Conservation (phyloP, 2,329 filamentous ascomycete genomes). For the Fusarium oligoseptatum region DNA sequence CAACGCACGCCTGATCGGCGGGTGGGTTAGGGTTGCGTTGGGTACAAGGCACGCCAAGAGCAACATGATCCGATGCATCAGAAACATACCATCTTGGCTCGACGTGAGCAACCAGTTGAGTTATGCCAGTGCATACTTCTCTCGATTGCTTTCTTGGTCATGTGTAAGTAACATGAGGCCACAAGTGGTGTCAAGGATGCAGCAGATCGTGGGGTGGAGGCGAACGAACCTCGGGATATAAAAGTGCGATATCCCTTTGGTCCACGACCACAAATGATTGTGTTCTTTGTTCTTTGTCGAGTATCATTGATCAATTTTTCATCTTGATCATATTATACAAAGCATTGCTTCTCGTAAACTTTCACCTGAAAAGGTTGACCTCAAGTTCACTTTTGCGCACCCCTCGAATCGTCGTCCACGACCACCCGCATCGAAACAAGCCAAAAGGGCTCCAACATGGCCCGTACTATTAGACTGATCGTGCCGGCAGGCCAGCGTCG, state of each 20-base stretch:
- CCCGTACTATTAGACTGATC: neutral
- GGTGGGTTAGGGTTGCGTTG: constrained; percentile 10
- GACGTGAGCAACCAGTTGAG: neutral
- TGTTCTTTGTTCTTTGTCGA: neutral
- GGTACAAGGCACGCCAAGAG: constrained; percentile 34
- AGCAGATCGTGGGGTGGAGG: constrained; percentile 12
- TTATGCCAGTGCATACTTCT: neutral
- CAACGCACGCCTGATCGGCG: neutral
- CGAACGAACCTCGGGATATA: constrained; percentile 14
- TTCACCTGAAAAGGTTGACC: neutral
- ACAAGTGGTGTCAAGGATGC: constrained; percentile 17
- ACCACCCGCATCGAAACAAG: neutral
- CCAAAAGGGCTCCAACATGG: constrained; percentile 7
- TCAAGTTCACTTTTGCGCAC: neutral
- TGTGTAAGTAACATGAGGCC: neutral
- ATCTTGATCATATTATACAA: too few relatives aligned
- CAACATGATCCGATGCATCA: constrained; percentile 27
- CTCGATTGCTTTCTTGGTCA: neutral
- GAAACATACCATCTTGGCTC: constrained; percentile 15
- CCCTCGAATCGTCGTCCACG: neutral
- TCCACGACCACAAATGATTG: neutral
- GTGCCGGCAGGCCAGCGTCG: neutral
- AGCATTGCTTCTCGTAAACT: too few relatives aligned
- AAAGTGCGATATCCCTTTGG: constrained; percentile 1
- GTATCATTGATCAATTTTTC: neutral